Base-by-base conservation (phyloP, 257 asterid species). In the Misopates orontium region DNA sequence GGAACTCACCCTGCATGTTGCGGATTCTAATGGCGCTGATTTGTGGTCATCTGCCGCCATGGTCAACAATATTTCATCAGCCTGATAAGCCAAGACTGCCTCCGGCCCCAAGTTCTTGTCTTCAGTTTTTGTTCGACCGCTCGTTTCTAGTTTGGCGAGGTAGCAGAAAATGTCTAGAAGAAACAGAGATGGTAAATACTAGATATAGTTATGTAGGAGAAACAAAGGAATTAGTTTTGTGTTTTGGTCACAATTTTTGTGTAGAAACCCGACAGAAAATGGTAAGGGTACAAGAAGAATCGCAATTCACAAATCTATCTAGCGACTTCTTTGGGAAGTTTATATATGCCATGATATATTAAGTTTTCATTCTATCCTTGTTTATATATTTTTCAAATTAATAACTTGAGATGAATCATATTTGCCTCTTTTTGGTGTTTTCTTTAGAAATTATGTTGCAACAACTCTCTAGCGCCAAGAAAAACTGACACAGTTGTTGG, bases 1-100 rank as follows among this genome's bases (percentile, higher is more conserved):
- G 18, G 95, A 90, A 77, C 74, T 79, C 14, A 81, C 80, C 36
- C 55, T 77, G 23, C 91, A 78, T 19, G 84, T 89, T 50, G 85
- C 88, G 0, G 83, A 78, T 63, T 69, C 84, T 16, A 92, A 87
- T 18, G 98, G 98, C 9, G 98, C 96, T 20, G 96, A 87, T 78
- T 62, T 89, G 41, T 93, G 96, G 97, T 84, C 96, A 13, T 85
- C 95, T 15, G 78, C 81, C 0, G 80, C 84, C 42, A 73, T 68
- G 82, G 71, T 71, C 67, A 75, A 73, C 76, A 71, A 69, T 18
- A 67, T 71, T 42, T 65, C 83, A 6, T 70, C 77, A 22, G 61
- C 62, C 76, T 78, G 62, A 64, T 79, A 62, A 57, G 16, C 41
- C 53, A 15, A 39, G 21, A 21, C 22, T 16, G 9, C 44, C 5